A percentile compares a stretch with the other conserved stretches of the same genome.
Evolutionary conservation across 768 basidiomycete genomes (phyloP).

Genomic region (Pleurotus sapidus): DNA sequence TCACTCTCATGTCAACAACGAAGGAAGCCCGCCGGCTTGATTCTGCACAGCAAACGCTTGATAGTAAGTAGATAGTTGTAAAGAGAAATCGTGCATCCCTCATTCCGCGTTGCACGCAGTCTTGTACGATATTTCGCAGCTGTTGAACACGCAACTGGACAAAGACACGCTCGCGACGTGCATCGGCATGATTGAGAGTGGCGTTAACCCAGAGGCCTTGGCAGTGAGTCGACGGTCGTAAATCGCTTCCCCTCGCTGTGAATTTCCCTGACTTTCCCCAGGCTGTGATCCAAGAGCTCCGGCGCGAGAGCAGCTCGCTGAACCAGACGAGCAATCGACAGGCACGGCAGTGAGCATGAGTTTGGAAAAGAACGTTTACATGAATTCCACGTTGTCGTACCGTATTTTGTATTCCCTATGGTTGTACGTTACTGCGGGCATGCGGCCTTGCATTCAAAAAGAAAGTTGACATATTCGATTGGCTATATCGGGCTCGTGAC

Average conservation of each 20-base stretch:
- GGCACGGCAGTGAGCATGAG: background rate
- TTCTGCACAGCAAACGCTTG: slow-evolving; percentile 68
- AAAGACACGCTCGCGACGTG: slow-evolving; percentile 92
- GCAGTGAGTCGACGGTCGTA: slow-evolving; percentile 48
- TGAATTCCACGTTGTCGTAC: background rate
- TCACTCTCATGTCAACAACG: slow-evolving; percentile 9
- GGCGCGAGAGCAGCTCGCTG: slow-evolving; percentile 58
- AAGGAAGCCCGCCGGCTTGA: slow-evolving; percentile 58
- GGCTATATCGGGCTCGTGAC: background rate
- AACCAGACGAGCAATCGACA: slow-evolving; percentile 18
- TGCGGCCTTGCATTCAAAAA: no score
- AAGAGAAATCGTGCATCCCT: no score
- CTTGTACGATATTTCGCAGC: slow-evolving; percentile 83
- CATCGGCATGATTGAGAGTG: slow-evolving; percentile 88
- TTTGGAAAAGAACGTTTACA: background rate
- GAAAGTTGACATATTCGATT: no score
- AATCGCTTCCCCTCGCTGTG: slow-evolving; percentile 5
- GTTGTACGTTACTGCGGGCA: no score
- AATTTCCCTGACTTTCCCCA: slow-evolving; percentile 22
- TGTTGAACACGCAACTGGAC: slow-evolving; percentile 84
- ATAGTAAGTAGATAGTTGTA: slow-evolving; percentile 44
- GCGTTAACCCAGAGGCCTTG: slow-evolving; percentile 88
- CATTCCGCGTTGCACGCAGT: slow-evolving; percentile 38
- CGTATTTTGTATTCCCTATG: background rate
- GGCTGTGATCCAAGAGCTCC: slow-evolving; percentile 84